Evolutionary conservation across 176 grass and related monocot species (phyloP).

Genomic region (Themeda triandra): DNA sequence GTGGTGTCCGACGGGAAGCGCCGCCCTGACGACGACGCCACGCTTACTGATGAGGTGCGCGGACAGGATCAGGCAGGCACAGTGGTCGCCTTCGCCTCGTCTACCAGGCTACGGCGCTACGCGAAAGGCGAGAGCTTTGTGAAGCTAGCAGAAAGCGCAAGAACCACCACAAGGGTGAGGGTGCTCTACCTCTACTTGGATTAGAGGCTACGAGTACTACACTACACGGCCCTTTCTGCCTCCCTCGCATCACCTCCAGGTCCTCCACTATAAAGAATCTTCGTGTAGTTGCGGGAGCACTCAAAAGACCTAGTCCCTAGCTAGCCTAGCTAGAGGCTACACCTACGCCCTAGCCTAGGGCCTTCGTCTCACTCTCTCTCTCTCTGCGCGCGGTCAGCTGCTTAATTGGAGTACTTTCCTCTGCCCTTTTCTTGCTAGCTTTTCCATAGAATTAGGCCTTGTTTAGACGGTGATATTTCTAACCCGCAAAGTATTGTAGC

Average conservation of each 20-base stretch:
- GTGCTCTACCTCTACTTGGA: slow-evolving; percentile 10
- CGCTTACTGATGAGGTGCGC: slow-evolving; percentile 8
- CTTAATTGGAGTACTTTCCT: neutral
- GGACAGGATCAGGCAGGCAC: slow-evolving; percentile 1
- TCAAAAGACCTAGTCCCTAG: neutral
- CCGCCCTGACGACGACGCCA: slow-evolving; percentile 70
- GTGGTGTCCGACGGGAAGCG: slow-evolving; percentile 81
- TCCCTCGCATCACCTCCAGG: neutral
- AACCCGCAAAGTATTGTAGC: too few relatives aligned
- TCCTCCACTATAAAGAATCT: slow-evolving; percentile 24
- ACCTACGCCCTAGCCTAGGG: neutral
- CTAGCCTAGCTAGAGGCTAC: neutral
- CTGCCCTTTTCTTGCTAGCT: neutral
- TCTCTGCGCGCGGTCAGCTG: too few relatives aligned
- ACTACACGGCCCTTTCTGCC: neutral
- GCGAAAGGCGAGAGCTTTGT: neutral
- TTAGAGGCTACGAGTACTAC: too few relatives aligned
- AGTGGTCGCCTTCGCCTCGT: neutral
- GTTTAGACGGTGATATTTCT: too few relatives aligned
- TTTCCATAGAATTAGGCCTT: slow-evolving; percentile 14
- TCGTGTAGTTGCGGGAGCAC: neutral
- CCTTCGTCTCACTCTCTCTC: neutral
- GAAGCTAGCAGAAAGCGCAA: slow-evolving; percentile 16
- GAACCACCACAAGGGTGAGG: slow-evolving; percentile 25
- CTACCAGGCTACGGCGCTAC: too few relatives aligned